Conservation (phyloP, 2,329 filamentous ascomycete species). For the Cordyceps javanica region DNA sequence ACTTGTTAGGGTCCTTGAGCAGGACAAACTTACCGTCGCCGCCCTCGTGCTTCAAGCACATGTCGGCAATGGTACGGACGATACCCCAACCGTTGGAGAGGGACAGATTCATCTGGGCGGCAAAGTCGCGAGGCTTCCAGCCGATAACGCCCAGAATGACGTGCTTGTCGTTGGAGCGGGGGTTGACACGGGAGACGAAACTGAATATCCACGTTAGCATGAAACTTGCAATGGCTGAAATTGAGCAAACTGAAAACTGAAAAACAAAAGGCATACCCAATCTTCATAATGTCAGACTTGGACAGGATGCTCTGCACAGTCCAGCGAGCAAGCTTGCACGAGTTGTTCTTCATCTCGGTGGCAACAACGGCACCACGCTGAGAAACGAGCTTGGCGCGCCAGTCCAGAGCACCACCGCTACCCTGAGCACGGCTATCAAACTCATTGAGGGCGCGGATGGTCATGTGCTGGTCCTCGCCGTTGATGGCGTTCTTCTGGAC, state of each 20-base stretch:
- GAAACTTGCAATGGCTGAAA: neutral
- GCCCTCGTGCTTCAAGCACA: constrained; percentile 62
- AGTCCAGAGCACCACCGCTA: constrained; percentile 90
- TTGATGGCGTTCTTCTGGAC: constrained; percentile 91
- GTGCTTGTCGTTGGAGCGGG: constrained; percentile 87
- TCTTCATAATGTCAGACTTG: constrained; percentile 97
- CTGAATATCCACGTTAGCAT: constrained; percentile 40
- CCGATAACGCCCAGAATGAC: constrained; percentile 91
- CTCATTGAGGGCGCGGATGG: constrained; percentile 95
- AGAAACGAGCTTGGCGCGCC: constrained; percentile 88
- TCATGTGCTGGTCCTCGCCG: constrained; percentile 85
- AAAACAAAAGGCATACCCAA: constrained; percentile 57
- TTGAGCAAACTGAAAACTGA: neutral
- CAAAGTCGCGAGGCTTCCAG: constrained; percentile 97
- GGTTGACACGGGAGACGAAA: constrained; percentile 91
- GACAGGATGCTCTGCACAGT: constrained; percentile 94
- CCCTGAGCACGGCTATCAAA: constrained; percentile 98
- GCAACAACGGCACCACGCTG: constrained; percentile 96
- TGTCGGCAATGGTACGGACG: constrained; percentile 94
- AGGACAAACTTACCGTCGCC: constrained; percentile 74
- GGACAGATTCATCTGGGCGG: constrained; percentile 95
- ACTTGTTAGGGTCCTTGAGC: constrained; percentile 93
- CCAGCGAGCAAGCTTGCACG: constrained; percentile 96
- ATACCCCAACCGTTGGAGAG: constrained; percentile 98
- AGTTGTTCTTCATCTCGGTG: constrained; percentile 99